phyloP scores from a whole-genome alignment of 345 rosid species.

The Hypericum perforatum region DNA sequence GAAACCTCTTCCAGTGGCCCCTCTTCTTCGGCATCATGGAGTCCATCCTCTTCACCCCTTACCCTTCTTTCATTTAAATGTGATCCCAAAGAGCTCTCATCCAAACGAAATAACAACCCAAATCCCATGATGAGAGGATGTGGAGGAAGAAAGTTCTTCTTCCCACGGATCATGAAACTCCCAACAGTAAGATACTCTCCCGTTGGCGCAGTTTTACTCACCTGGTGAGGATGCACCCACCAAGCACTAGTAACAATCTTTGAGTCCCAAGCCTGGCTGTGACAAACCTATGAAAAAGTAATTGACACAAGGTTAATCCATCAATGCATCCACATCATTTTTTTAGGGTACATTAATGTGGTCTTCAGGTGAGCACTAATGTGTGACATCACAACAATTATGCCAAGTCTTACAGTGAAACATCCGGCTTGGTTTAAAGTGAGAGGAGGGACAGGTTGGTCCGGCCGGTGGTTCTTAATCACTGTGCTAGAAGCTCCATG shows the following conservation, averaged over 20 bases:
- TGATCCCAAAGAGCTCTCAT: slow-evolving; percentile 94
- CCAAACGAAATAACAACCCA: slow-evolving; percentile 91
- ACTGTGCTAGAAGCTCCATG: slow-evolving; percentile 98
- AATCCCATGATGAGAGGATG: slow-evolving; percentile 98
- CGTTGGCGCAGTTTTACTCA: slow-evolving; percentile 98
- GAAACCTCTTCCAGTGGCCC: slow-evolving; percentile 31
- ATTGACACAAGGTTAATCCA: slow-evolving; percentile 5
- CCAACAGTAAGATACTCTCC: slow-evolving; percentile 98
- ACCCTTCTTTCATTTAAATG: slow-evolving; percentile 96
- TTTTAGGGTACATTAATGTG: too few species aligned
- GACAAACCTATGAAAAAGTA: slow-evolving; percentile 64
- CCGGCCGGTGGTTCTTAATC: slow-evolving; percentile 88
- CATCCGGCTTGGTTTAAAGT: slow-evolving; percentile 97
- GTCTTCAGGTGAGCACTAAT: background rate
- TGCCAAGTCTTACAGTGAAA: slow-evolving; percentile 48
- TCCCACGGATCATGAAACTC: slow-evolving; percentile 98
- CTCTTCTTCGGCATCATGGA: slow-evolving; percentile 50
- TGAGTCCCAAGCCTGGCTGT: slow-evolving; percentile 98
- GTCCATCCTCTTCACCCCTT: slow-evolving; percentile 89
- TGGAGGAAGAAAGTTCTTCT: slow-evolving; percentile 95
- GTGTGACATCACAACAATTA: background rate
- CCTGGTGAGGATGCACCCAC: slow-evolving; percentile 99
- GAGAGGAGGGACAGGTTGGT: slow-evolving; percentile 83
- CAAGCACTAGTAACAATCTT: slow-evolving; percentile 98
- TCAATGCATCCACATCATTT: background rate